Evolutionary conservation across 2,329 filamentous ascomycete species (phyloP), one percentile per base, ranked within the genome.

Genomic region (Diaporthe sp.): DNA sequence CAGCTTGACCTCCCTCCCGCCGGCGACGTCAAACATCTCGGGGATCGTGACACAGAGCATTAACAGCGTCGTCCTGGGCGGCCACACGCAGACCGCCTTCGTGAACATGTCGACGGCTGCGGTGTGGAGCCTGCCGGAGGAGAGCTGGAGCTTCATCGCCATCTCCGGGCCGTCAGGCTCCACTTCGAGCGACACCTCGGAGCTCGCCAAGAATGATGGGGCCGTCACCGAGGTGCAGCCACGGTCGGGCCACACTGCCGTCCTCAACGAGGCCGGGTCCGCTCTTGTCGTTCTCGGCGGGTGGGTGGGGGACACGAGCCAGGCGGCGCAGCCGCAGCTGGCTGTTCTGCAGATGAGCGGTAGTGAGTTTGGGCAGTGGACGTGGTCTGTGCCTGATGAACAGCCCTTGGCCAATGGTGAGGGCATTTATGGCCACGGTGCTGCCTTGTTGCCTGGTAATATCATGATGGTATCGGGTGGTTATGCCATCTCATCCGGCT

Each of bases 81-180:
- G 96, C 0, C 95, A 98, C 81, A 97, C 95, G 0, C 87, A 91
- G 78, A 83, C 86, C 22, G 96, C 95, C 0, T 98, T 98, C 81
- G 92, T 98, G 84, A 97, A 98, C 82, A 98, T 97, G 93, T 97
- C 94, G 73, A 94, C 95, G 56, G 91, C 96, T 1, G 96, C 95
- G 0, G 86, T 98, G 2, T 98, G 96, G 87, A 96, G 92, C 71
- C 86, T 98, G 9, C 96, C 96, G 0, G 93, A 97, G 79, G 92
- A 95, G 80, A 92, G 90, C 70, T 98, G 96, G 96, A 93, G 91
- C 37, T 98, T 96, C 81, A 86, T 97, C 35, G 86, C 88, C 1
- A 90, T 96, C n/a, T 85, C 88, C 19, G 83, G 85, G 5, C 84
- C 87, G 2, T 79, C 22, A 37, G 73, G 37, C 77, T 76, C 35